phyloP scores from a whole-genome alignment of 1,139 yeast species.

The Pichia sp. region DNA sequence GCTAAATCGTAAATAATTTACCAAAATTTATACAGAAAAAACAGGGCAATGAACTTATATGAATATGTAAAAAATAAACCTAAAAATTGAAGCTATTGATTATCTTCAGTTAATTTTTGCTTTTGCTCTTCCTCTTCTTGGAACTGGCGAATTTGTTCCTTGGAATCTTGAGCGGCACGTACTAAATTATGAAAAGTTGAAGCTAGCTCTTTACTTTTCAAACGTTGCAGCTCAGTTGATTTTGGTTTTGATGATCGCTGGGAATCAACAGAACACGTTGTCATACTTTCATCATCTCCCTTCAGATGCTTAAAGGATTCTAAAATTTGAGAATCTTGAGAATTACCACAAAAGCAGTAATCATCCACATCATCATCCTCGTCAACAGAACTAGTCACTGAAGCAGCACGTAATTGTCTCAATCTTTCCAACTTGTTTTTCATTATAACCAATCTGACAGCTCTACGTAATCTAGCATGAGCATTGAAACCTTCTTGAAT shows the following conservation, averaged over 20 bases:
- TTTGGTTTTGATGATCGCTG: background rate
- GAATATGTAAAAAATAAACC: background rate
- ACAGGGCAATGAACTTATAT: background rate
- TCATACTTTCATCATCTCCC: background rate
- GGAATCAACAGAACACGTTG: background rate
- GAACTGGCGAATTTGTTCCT: constrained; percentile 24
- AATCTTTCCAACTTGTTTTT: constrained; percentile 26
- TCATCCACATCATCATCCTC: constrained; percentile 28
- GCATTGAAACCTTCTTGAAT: constrained; percentile 76
- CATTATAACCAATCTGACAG: constrained; percentile 40
- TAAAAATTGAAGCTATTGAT: background rate
- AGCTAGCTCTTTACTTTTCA: constrained; percentile 25
- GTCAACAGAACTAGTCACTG: constrained; percentile 4
- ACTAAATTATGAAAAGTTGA: constrained; percentile 28
- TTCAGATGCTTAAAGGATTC: constrained; percentile 20
- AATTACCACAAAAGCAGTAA: constrained; percentile 23
- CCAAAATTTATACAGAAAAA: background rate
- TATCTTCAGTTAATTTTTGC: background rate
- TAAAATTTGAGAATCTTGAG: constrained; percentile 19
- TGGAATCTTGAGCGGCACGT: constrained; percentile 27
- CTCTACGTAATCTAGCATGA: constrained; percentile 76
- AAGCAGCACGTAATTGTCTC: constrained; percentile 24
- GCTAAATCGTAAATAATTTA: background rate
- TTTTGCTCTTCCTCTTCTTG: constrained; percentile 21
- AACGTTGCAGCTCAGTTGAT: constrained; percentile 7